Base-by-base conservation (phyloP, 805 yeast species). In the Saccharomycopsis oosterbeekiorum region DNA sequence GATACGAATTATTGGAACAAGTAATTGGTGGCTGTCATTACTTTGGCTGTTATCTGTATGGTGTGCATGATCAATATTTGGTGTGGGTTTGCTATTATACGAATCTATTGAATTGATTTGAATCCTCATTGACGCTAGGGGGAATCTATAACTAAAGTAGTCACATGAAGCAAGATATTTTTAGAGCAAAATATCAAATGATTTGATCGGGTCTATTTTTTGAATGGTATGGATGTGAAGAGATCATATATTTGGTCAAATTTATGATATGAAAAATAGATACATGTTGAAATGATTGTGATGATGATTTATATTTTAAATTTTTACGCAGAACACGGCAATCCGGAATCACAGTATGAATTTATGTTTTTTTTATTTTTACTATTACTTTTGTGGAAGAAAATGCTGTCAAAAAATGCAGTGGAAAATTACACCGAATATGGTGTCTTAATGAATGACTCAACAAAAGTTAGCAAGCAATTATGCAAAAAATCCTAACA, bases 21-120 rank as follows among this genome's bases (percentile, higher is more conserved):
- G 60, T 57, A 36, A 55, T 57, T 36, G 59, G 60, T 9, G 60
- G 63, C 2, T 69, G 68, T 26, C 70, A 71, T 3, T 43, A 64
- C 1, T 58, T 41, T 21, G 68, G 78, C 2, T 69, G 68, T 69
- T n/a, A 64, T 80, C 65, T 67, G 71, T 69, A 68, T 68, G 36
- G 56, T 63, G 62, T 70, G 76, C 57, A 47, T 24, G 53, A 15
- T 47, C 53, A 14, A 47, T 47, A 24, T 24, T 47, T 69, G 72
- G n/a, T 69, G 67, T 36, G 75, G 14, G 77, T 63, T 67, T 81
- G n/a, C 77, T 64, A 67, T 81, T 86, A 68, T 88, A 88, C n/a
- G 81, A 75, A 68, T 88, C 96, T 66, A 79, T 82, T 60, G 80
- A 78, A 63, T 83, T 80, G 60, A 88, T 76, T 68, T 87, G 92